Percentiles rank a stretch among this genome's conserved stretches.
Evolutionary conservation across 345 rosid species (phyloP).

Genomic region (Anacardium occidentale): DNA sequence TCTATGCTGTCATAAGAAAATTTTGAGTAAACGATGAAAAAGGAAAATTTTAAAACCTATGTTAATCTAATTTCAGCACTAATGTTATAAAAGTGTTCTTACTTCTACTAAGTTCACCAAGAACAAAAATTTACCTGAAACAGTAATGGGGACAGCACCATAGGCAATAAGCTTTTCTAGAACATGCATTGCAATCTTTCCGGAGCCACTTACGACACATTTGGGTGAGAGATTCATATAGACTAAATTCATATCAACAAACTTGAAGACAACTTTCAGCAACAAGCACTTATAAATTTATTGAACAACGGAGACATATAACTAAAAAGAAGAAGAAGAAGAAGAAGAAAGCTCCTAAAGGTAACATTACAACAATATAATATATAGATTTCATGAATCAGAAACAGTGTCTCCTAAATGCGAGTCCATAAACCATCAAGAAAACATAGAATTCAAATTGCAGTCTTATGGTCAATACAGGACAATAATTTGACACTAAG

Average conservation of each 20-base stretch:
- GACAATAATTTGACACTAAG: neutral
- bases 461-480: neutral
- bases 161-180: slow-evolving; percentile 94
- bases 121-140: slow-evolving; percentile 58
- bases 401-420: slow-evolving; percentile 7
- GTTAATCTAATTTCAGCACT: slow-evolving; percentile 1
- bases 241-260: slow-evolving; percentile 17
- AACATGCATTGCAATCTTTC: slow-evolving; percentile 99
- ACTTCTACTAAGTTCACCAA: slow-evolving; percentile 3
- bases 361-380: neutral
- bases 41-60: neutral
- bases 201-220: slow-evolving; percentile 94
- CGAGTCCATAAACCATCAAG: neutral
- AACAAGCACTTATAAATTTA: neutral
- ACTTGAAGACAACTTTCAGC: slow-evolving; percentile 5
- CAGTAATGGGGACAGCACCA: slow-evolving; percentile 88
- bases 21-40: slow-evolving; percentile 7
- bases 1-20: neutral
- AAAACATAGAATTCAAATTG: neutral
- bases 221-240: slow-evolving; percentile 36
- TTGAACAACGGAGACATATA: neutral
- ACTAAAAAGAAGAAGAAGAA: neutral
- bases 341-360: neutral
- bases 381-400: neutral
- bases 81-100: neutral